Conservation (phyloP, 345 rosid species). For the Eucalyptus curtisii region DNA sequence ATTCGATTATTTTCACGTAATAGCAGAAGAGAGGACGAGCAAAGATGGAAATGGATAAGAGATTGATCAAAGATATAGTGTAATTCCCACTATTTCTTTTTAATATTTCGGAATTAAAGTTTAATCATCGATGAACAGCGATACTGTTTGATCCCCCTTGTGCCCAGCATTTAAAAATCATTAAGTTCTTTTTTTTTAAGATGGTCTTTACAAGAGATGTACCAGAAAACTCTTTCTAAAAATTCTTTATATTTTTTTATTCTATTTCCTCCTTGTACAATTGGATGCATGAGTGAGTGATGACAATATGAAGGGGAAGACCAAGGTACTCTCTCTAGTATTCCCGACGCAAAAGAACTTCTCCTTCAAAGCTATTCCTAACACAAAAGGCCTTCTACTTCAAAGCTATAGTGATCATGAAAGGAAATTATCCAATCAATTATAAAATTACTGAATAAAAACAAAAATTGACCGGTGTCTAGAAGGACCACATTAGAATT, state of each 20-base stretch:
- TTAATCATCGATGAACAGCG: background rate
- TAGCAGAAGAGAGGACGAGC: background rate
- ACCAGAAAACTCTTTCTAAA: background rate
- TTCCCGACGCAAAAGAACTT: background rate
- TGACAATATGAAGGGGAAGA: background rate
- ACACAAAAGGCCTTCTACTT: background rate
- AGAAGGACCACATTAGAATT: fast-evolving
- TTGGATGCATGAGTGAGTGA: background rate
- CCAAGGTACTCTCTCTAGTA: background rate
- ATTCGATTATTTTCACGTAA: background rate
- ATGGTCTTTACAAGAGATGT: background rate
- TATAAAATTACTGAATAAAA: fast-evolving
- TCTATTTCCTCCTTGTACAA: background rate
- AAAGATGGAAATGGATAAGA: background rate
- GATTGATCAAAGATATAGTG: background rate
- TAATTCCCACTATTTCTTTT: background rate
- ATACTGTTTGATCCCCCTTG: background rate
- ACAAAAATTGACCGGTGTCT: fast-evolving
- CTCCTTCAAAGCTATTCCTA: background rate
- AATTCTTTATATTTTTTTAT: no score
- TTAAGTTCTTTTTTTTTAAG: background rate
- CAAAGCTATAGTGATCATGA: fast-evolving
- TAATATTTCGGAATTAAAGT: background rate
- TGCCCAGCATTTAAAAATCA: background rate
- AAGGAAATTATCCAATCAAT: background rate